These are phyloP conservation scores for Dactylellina sp. DNA, from an alignment of 2,329 filamentous ascomycete species.

Conservation along the genomic window DNA sequence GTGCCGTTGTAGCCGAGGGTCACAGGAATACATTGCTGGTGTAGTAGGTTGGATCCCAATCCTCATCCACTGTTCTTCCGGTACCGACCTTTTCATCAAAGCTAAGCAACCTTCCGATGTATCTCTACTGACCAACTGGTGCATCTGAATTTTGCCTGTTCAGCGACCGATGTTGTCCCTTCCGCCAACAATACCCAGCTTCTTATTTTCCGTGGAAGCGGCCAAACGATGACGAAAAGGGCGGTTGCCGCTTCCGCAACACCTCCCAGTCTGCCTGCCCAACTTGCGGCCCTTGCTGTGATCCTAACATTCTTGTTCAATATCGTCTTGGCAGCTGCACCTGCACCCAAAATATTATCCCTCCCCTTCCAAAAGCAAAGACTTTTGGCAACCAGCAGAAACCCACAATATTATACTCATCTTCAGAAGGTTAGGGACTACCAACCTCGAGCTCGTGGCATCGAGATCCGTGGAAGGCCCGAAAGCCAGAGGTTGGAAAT, in stretches of 20 bases:
- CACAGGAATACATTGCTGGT: background rate
- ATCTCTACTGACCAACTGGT: background rate
- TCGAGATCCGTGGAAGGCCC: background rate
- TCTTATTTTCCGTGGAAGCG: conserved; percentile 33
- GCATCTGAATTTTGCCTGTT: conserved; percentile 6
- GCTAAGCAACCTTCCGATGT: no score
- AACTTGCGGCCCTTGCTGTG: conserved; percentile 28
- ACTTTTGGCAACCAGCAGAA: conserved; percentile 1
- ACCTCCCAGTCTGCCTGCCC: conserved; percentile 6
- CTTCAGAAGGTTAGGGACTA: background rate
- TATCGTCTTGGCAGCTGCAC: conserved; percentile 31
- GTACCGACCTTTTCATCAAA: background rate
- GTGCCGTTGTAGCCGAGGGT: conserved; percentile 36
- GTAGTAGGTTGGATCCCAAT: conserved; percentile 9
- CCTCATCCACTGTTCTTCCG: background rate
- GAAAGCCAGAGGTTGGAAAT: conserved; percentile 8
- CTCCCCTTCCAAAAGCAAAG: conserved; percentile 45
- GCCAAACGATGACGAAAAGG: conserved; percentile 37
- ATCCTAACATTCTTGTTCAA: conserved; percentile 26
- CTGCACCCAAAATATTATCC: conserved; percentile 13
- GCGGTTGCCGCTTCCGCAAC: conserved; percentile 30
- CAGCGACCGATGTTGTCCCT: conserved; percentile 46
- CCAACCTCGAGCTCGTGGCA: background rate
- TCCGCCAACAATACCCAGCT: conserved; percentile 10
- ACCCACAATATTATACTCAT: background rate